Conservation (phyloP, 2,329 filamentous ascomycete species). For the Hypoxylon sp. region DNA sequence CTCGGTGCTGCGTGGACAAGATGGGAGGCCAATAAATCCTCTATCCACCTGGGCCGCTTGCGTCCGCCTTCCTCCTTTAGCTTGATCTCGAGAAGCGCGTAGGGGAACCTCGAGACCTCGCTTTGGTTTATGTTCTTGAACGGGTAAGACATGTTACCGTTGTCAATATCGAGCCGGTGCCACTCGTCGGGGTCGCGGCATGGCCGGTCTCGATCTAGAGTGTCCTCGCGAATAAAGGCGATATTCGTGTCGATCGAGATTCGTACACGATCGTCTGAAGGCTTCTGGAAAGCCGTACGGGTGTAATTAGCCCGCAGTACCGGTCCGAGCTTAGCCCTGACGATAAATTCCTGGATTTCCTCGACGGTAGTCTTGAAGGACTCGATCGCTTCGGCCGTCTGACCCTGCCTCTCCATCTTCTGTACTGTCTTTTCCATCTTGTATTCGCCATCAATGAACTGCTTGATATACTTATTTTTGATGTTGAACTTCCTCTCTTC, state of each 20-base stretch:
- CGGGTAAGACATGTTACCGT: constrained; percentile 81
- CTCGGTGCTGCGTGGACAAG: constrained; percentile 87
- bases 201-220: constrained; percentile 81
- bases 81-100: constrained; percentile 92
- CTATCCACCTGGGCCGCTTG: constrained; percentile 83
- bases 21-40: constrained; percentile 91
- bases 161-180: constrained; percentile 92
- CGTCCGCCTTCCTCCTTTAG: constrained; percentile 70
- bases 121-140: constrained; percentile 88
- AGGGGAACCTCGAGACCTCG: constrained; percentile 90
- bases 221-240: constrained; percentile 81
- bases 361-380: constrained; percentile 75
- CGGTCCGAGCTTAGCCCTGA: constrained; percentile 79
- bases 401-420: constrained; percentile 83
- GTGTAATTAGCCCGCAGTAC: constrained; percentile 91
- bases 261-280: constrained; percentile 86
- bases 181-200: constrained; percentile 88
- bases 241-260: constrained; percentile 94
- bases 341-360: constrained; percentile 82
- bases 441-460: constrained; percentile 87
- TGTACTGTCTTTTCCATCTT: constrained; percentile 89
- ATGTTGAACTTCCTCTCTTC: constrained; percentile 82
- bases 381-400: constrained; percentile 70
- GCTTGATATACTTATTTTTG: constrained; percentile 92
- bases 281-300: constrained; percentile 95